Evolutionary conservation across 805 yeast genomes (phyloP).

Genomic region (Starmerella apicola): DNA sequence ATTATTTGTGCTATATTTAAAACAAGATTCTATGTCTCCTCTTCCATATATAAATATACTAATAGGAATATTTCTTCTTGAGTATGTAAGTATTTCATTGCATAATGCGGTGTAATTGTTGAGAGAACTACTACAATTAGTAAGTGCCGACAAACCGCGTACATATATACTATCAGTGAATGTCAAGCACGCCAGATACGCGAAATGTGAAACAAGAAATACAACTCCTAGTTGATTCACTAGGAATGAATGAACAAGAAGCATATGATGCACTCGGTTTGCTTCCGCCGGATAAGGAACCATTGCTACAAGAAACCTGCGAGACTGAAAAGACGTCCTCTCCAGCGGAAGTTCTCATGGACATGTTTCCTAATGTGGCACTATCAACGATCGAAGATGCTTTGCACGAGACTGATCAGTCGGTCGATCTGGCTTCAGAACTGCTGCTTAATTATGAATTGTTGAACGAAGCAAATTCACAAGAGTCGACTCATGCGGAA

Average conservation of each 20-base stretch:
- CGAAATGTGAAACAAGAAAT: slow-evolving; percentile 4
- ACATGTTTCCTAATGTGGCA: slow-evolving; percentile 14
- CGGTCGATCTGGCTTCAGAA: slow-evolving; percentile 9
- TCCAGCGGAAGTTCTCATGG: neutral
- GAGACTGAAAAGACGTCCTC: neutral
- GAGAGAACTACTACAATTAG: no score
- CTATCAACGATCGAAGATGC: neutral
- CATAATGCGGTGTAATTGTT: no score
- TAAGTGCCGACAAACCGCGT: no score
- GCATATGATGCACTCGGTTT: slow-evolving; percentile 8
- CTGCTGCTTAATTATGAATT: slow-evolving; percentile 8
- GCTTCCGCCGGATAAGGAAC: slow-evolving; percentile 1
- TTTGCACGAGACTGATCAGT: neutral
- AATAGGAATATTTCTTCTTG: no score
- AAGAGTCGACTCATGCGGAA: neutral
- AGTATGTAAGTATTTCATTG: no score
- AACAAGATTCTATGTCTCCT: no score
- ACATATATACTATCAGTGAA: no score
- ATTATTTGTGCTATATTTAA: no score
- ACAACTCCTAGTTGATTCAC: neutral
- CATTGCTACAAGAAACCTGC: neutral
- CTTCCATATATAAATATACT: no score
- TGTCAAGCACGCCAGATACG: neutral
- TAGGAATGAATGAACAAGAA: slow-evolving; percentile 3
- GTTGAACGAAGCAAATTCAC: no score